A percentile compares a stretch with the other conserved stretches of the same genome.
Evolutionary conservation across 176 grass and related monocot genomes (phyloP).

Genomic region (Zea luxurians): DNA sequence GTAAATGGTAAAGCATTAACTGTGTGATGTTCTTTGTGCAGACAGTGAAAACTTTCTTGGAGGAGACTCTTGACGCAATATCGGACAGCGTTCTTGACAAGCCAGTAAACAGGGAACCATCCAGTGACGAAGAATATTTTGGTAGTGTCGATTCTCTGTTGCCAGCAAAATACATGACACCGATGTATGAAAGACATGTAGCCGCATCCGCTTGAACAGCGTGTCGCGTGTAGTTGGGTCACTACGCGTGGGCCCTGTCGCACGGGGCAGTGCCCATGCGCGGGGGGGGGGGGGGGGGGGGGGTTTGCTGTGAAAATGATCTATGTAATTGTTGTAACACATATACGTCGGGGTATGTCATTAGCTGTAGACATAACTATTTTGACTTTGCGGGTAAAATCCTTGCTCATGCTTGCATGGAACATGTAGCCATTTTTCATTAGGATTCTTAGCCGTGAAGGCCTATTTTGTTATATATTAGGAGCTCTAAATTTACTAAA

Average conservation of each 20-base stretch:
- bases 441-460: too few relatives aligned
- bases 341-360: not conserved
- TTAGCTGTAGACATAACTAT: not conserved
- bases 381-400: not conserved
- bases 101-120: slow-evolving; percentile 32
- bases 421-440: not conserved
- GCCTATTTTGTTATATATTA: too few relatives aligned
- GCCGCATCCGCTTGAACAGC: slow-evolving; percentile 36
- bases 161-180: slow-evolving; percentile 52
- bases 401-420: not conserved
- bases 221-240: too few relatives aligned
- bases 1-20: not conserved
- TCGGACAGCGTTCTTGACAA: slow-evolving; percentile 68
- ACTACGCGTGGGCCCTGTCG: too few relatives aligned
- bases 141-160: slow-evolving; percentile 48
- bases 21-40: slow-evolving; percentile 40
- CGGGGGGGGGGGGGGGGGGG: too few relatives aligned
- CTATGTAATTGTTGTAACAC: not conserved
- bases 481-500: too few relatives aligned
- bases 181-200: slow-evolving; percentile 31
- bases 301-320: not conserved
- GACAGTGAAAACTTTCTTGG: slow-evolving; percentile 80
- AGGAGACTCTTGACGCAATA: slow-evolving; percentile 76
- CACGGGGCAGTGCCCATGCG: too few relatives aligned
- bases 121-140: slow-evolving; percentile 56